Evolutionary conservation across 192 early-diverging fungal genomes (phyloP).

Genomic region (Podila minutissima): DNA sequence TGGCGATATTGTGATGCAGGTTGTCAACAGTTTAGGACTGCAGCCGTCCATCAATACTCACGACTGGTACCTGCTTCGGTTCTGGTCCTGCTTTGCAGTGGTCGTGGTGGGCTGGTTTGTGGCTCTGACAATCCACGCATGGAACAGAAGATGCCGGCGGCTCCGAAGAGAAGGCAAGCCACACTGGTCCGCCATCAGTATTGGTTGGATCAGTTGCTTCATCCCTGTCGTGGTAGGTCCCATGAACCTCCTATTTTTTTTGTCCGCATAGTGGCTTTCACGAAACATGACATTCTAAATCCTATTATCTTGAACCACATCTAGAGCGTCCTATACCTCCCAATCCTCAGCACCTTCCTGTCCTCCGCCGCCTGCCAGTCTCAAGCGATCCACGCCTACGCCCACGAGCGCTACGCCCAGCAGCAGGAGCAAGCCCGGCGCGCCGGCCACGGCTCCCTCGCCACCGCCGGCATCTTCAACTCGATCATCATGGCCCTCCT

Average conservation of each 20-base stretch:
- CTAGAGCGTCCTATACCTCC: slow-evolving; percentile 56
- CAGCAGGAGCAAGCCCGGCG: slow-evolving; percentile 17
- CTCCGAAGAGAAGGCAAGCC: slow-evolving; percentile 22
- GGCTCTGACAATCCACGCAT: slow-evolving; percentile 52
- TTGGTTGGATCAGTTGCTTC: slow-evolving; percentile 61
- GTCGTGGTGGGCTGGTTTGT: slow-evolving; percentile 50
- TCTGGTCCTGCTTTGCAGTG: slow-evolving; percentile 56
- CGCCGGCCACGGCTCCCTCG: not conserved
- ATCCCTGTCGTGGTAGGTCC: slow-evolving; percentile 55
- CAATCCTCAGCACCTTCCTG: slow-evolving; percentile 50
- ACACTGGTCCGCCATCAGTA: slow-evolving; percentile 47
- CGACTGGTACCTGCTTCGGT: slow-evolving; percentile 59
- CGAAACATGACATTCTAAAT: not conserved
- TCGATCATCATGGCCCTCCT: slow-evolving; percentile 21
- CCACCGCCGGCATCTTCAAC: not conserved
- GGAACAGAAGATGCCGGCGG: slow-evolving; percentile 52
- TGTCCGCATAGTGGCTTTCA: not conserved
- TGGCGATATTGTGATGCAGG: slow-evolving; percentile 46
- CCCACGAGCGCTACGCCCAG: too few species aligned
- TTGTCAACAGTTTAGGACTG: slow-evolving; percentile 50
- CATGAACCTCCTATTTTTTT: not conserved
- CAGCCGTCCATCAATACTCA: slow-evolving; percentile 62
- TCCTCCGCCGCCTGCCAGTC: slow-evolving; percentile 44
- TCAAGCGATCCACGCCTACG: slow-evolving; percentile 44
- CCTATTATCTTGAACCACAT: not conserved